Evolutionary conservation across 176 grass and related monocot species (phyloP).

Genomic region (Eragrostis curvula): DNA sequence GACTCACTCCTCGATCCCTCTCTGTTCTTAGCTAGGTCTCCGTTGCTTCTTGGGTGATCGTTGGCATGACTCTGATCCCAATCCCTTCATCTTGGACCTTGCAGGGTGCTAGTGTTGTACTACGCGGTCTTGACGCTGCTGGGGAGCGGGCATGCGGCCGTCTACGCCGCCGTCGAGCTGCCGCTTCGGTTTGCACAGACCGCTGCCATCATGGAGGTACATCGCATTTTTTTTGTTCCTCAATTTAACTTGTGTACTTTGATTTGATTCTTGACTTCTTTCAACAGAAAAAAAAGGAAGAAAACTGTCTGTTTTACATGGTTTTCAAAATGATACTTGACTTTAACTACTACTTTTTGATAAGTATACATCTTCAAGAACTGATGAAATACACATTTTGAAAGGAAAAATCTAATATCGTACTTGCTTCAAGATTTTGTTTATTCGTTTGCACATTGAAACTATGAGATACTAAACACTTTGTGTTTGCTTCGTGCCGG

Average conservation of each 20-base stretch:
- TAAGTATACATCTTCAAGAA: too few relatives aligned
- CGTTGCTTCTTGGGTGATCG: neutral
- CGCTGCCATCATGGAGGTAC: conserved; percentile 56
- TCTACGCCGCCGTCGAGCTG: conserved; percentile 52
- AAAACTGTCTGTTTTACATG: too few relatives aligned
- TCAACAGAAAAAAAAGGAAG: too few relatives aligned
- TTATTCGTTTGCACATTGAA: neutral
- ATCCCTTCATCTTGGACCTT: neutral
- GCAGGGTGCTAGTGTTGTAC: conserved; percentile 56
- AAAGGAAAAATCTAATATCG: neutral
- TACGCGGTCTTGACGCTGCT: conserved; percentile 30
- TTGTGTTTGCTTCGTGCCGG: conserved; percentile 17
- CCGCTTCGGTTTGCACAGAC: conserved; percentile 56
- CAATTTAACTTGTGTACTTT: too few relatives aligned
- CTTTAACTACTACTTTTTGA: too few relatives aligned
- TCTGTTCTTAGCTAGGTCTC: neutral
- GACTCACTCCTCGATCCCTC: neutral
- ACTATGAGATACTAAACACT: neutral
- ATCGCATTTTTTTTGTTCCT: too few relatives aligned
- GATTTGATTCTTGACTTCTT: too few relatives aligned
- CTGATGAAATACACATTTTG: too few relatives aligned
- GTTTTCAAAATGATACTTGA: too few relatives aligned
- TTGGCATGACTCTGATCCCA: neutral
- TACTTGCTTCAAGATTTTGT: neutral
- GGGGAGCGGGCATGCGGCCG: conserved; percentile 38